Evolutionary conservation across 192 early-diverging fungal genomes (phyloP), one percentile per base, ranked within the genome.

Genomic region (Mortierella claussenii): DNA sequence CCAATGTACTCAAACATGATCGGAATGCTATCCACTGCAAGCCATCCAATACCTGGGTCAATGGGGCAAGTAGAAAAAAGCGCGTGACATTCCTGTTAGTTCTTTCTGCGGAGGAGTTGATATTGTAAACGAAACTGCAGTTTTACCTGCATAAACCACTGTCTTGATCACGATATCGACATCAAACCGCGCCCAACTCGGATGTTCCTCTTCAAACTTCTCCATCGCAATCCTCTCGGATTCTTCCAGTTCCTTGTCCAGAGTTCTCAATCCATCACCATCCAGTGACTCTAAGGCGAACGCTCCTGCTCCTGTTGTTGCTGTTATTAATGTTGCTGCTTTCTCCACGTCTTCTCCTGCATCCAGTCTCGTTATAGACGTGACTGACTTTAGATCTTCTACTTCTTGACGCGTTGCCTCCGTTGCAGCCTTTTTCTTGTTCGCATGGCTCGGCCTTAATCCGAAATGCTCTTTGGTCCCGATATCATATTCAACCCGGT

Each of bases 121-220:
- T n/a, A n/a, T n/a, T n/a, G n/a, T n/a, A n/a, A n/a, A n/a, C n/a
- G n/a, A n/a, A n/a, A n/a, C n/a, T n/a, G n/a, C n/a, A n/a, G 7
- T 40, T 40, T 59, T 75, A 74, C 83, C 85, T 31, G 82, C 85
- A 69, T 86, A 86, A 27, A 86, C 85, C 36, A 86, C 83, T 18
- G 83, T 67, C 67, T 86, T 86, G 50, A 83, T 86, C 23, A 86
- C 85, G 60, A 86, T 86, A 49, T 86, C 85, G 4, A 86, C 79
- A 63, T 86, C 85, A 37, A 84, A 86, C 4, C 82, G 73, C 32
- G 64, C 73, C 73, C 73, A 76, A n/a, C 64, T 36, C 17, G 73
- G 73, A 62, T 76, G 63, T 53, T 76, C 73, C 28, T 37, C 58
- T 17, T 76, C 73, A 44, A 76, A 76, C n/a, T 60, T 59, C 24